Evolutionary conservation across 1,139 yeast genomes (phyloP).

Genomic region (Meyerozyma athensensis): DNA sequence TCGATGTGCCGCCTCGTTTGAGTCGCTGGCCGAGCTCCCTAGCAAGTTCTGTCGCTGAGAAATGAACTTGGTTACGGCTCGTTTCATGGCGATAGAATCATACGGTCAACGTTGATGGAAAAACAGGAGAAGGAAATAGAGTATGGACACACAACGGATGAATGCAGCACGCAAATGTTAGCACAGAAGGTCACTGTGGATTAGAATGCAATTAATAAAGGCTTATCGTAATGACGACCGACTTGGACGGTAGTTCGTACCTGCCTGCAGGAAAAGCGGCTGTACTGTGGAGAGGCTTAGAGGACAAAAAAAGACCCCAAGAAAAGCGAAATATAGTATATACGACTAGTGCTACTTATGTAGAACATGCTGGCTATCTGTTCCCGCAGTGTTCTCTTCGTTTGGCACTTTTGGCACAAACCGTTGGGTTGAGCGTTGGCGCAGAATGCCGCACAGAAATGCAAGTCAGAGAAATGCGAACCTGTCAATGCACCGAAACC

Average conservation of each 20-base stretch:
- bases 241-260: neutral
- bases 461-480: no score
- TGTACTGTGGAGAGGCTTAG: conserved; percentile 1
- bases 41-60: neutral
- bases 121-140: neutral
- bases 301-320: conserved; percentile 1
- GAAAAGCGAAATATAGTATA: conserved; percentile 7
- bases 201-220: no score
- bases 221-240: neutral
- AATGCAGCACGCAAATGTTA: no score
- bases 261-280: neutral
- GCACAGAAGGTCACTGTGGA: no score
- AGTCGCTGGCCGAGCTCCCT: neutral
- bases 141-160: neutral
- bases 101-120: neutral
- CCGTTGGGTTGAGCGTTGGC: no score
- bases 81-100: neutral
- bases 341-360: no score
- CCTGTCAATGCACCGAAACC: no score
- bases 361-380: no score
- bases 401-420: no score
- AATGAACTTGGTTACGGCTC: conserved; percentile 4
- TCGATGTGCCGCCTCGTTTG: neutral
- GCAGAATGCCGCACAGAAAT: no score
- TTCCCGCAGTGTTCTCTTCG: no score